Evolutionary conservation across 2,329 filamentous ascomycete species (phyloP), one percentile per base, ranked within the genome.

Genomic region (Penicillium sp.): DNA sequence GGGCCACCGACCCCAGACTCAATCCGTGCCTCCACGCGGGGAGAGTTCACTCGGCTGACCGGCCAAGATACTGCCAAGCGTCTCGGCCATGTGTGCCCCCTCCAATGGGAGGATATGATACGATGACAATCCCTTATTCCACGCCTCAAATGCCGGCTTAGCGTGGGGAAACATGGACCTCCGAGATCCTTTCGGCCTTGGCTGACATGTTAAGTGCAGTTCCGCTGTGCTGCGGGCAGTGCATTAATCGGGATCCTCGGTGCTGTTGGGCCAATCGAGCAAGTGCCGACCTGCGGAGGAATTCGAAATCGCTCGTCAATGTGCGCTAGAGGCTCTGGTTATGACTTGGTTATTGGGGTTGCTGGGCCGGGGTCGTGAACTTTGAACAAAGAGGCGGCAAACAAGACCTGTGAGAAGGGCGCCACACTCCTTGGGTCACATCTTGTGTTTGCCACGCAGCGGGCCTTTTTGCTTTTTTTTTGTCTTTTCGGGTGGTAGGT

Each of bases 41-140:
- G 48, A 50, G 18, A 50, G 55, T 13, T 52, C 50, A 58, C 54
- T 58, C 49, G 45, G 51, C 30, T 49, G 21, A 48, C 41, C 37
- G 43, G 56, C 62, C 61, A 64, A 63, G 59, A 50, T 51, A n/a
- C 15, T 39, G 62, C 61, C 61, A 65, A 64, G 62, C 46, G 24
- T 44, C 52, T 58, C 36, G 52, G 48, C 53, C 37, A 46, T 50
- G 46, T 46, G 43, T 59, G 41, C 51, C 43, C 49, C 21, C 45
- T 47, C 56, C 56, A 55, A 55, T 57, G n/a, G 24, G 5, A 47
- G 30, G 21, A 41, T 34, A 27, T 29, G 5, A 56, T 54, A 52
- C 34, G 48, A 51, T 29, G 20, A 26, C 48, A 23, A 51, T 51
- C 36, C 51, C 51, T 49, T 42, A 36, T 21, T 15, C 12, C 27